A percentile compares a stretch with the other conserved stretches of the same genome.
phyloP scores from a whole-genome alignment of 2,329 filamentous ascomycete genomes.

The Cercospora janseana region DNA sequence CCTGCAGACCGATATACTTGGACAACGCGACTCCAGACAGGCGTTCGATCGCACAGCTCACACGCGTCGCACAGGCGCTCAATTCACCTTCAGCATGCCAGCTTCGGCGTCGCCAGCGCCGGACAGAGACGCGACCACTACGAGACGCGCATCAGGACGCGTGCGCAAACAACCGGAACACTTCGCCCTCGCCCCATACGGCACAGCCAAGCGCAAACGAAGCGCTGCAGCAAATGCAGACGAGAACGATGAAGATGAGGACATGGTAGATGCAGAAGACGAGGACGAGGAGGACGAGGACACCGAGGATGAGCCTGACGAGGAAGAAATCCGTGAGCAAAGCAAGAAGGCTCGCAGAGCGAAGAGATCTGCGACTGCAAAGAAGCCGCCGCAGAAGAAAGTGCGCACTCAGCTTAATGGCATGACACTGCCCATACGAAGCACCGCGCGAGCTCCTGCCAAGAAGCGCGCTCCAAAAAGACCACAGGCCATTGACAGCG shows the following conservation, averaged over 20 bases:
- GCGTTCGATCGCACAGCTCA: conserved; percentile 3
- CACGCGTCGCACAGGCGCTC: conserved; percentile 12
- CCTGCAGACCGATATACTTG: background rate
- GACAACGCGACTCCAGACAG: background rate
- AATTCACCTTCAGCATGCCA: conserved; percentile 15
- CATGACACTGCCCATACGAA: conserved; percentile 56
- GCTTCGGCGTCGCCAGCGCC: conserved; percentile 25
- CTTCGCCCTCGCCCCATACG: conserved; percentile 32
- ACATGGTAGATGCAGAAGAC: conserved; percentile 38
- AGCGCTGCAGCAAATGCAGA: conserved; percentile 38
- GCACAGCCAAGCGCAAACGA: conserved; percentile 51
- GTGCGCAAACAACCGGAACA: conserved; percentile 38
- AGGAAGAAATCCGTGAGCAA: conserved; percentile 50
- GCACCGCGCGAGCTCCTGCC: conserved; percentile 41
- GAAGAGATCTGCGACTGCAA: conserved; percentile 35
- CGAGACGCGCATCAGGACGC: conserved; percentile 62
- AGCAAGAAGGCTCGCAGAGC: conserved; percentile 20
- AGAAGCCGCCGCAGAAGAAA: conserved; percentile 51
- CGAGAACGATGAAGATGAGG: conserved; percentile 36
- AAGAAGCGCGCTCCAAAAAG: conserved; percentile 51
- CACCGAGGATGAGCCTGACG: conserved; percentile 44
- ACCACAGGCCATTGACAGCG: conserved; percentile 52
- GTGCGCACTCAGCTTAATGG: conserved; percentile 52
- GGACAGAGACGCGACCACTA: conserved; percentile 48
- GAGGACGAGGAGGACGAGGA: conserved; percentile 38